Conservation (phyloP, 371 early-diverging fungal genomes). For the Rhizopus stolonifer region DNA sequence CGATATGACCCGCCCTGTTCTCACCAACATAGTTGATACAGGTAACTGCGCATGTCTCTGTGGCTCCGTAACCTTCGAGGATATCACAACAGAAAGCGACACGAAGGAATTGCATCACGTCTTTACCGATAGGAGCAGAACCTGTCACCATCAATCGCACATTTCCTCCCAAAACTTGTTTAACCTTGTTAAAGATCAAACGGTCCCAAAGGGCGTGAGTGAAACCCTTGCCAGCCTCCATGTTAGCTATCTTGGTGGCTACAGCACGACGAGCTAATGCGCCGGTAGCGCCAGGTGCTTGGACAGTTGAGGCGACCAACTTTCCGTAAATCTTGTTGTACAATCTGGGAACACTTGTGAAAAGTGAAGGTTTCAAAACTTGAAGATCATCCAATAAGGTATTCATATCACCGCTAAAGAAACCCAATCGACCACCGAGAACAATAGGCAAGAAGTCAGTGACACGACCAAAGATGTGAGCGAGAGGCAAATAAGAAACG, state of each 20-base stretch:
- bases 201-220: constrained; percentile 87
- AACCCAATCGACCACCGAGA: constrained; percentile 72
- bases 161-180: constrained; percentile 86
- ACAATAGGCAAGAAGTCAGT: constrained; percentile 25
- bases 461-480: constrained; percentile 91
- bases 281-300: constrained; percentile 66
- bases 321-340: constrained; percentile 89
- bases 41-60: constrained; percentile 76
- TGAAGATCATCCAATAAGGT: constrained; percentile 83
- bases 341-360: constrained; percentile 89
- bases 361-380: constrained; percentile 79
- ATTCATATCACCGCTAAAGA: constrained; percentile 81
- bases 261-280: constrained; percentile 61
- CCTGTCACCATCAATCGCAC: constrained; percentile 80
- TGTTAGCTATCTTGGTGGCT: constrained; percentile 56
- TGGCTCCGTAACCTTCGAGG: constrained; percentile 89
- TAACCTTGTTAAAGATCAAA: constrained; percentile 83
- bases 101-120: constrained; percentile 87
- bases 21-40: constrained; percentile 53
- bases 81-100: constrained; percentile 71
- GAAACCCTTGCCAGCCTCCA: constrained; percentile 60
- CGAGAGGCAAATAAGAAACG: constrained; percentile 83
- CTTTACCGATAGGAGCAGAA: constrained; percentile 89
- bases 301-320: constrained; percentile 68
- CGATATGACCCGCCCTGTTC: constrained; percentile 70